Evolutionary conservation across 2,329 filamentous ascomycete genomes (phyloP), one percentile per base, ranked within the genome.

Genomic region (Stachybotrys chlorohalonatus): DNA sequence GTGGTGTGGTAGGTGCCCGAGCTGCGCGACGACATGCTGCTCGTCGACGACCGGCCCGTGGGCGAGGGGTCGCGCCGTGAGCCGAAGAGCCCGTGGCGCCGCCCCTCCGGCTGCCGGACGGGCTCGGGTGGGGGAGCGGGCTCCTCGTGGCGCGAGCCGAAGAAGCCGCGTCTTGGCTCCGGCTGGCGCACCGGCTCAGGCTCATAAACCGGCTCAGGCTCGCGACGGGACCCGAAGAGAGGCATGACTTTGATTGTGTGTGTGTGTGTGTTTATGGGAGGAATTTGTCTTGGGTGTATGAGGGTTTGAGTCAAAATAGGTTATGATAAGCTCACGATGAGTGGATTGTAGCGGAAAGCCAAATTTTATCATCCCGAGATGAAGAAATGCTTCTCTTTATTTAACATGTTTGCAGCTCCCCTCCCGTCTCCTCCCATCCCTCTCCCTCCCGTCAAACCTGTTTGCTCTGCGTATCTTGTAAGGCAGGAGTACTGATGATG

Each of bases 61-160:
- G 68, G 65, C 2, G 64, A 65, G 3, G 63, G 57, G 31, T 62
- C 54, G 45, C 64, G 68, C 24, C 63, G 68, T 51, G 63, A 60
- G 52, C 65, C 61, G 60, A 75, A 75, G 60, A 75, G 66, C 54
- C 72, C 64, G 59, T 68, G 67, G 16, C 68, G 69, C 36, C 36
- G 36, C 36, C 9, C 9, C 36, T 42, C 36, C 36, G 24, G 24
- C 59, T 68, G 61, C 45, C 62, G 57, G 48, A 58, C 61, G 31
- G 66, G 64, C 52, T 70, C 65, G 30, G 54, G 54, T 47, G 48
- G 51, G 51, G 55, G 51, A 54, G 59, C 53, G 49, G 50, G 50
- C 31, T 32, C 50, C 31, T 52, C 36, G n/a, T 16, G 31, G n/a
- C 36, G 8, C 31, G 46, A 47, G 7, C 46, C 46, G 17, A 52